phyloP scores from a whole-genome alignment of 768 basidiomycete genomes.

The Collybia mongolica region DNA sequence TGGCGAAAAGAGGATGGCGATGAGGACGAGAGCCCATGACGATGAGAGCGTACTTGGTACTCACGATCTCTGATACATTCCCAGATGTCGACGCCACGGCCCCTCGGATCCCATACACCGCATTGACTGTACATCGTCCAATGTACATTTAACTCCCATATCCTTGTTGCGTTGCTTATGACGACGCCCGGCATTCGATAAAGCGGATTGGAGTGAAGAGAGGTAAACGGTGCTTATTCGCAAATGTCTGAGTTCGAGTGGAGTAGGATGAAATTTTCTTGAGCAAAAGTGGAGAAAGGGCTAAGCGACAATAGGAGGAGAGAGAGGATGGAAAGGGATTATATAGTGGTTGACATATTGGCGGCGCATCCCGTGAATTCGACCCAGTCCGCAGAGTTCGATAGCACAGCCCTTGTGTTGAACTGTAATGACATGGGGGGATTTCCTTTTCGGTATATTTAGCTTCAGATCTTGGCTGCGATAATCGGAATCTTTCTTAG shows the following conservation, averaged over 20 bases:
- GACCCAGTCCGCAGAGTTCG: conserved; percentile 6
- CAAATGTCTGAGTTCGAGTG: not conserved
- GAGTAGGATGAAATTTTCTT: not conserved
- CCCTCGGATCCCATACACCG: conserved; percentile 66
- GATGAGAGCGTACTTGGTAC: conserved; percentile 22
- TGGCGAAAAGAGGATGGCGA: conserved; percentile 21
- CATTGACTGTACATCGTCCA: conserved; percentile 70
- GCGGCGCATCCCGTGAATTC: conserved; percentile 13
- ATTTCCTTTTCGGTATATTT: conserved; percentile 10
- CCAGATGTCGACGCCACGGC: conserved; percentile 72
- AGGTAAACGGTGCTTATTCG: not conserved
- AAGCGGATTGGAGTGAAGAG: not conserved
- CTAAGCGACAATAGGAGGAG: not conserved
- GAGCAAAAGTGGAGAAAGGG: not conserved
- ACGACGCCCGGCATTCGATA: conserved; percentile 40
- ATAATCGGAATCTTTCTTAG: conserved; percentile 13
- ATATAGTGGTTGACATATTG: conserved; percentile 18
- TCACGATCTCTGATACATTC: conserved; percentile 70
- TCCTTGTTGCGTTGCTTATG: conserved; percentile 64
- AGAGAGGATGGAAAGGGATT: conserved; percentile 8
- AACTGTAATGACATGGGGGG: conserved; percentile 14
- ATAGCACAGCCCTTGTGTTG: conserved; percentile 13
- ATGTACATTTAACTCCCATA: conserved; percentile 68
- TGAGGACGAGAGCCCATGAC: not conserved
- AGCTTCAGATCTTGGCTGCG: conserved; percentile 7